phyloP scores from a whole-genome alignment of 1,284 basidiomycete species.

The Pholiota adiposa region DNA sequence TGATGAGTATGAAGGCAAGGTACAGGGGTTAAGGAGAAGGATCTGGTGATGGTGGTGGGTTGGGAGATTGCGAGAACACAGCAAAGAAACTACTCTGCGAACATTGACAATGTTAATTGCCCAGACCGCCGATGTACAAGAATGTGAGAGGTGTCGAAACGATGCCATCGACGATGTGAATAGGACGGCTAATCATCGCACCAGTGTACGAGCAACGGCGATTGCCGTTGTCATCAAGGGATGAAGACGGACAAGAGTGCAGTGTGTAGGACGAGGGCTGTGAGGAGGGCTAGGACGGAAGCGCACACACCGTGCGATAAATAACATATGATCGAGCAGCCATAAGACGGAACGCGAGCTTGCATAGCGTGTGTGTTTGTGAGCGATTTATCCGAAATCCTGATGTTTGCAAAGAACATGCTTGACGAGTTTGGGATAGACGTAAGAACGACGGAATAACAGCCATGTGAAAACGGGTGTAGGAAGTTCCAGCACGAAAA shows the following conservation, averaged over 20 bases:
- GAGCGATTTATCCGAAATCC: neutral
- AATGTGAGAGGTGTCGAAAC: neutral
- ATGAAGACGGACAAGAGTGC: neutral
- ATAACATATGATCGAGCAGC: neutral
- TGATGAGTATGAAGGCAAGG: constrained; percentile 5
- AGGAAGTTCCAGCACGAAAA: neutral
- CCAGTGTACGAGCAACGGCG: neutral
- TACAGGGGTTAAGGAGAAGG: neutral
- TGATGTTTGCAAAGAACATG: neutral
- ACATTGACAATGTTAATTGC: neutral
- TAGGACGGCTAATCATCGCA: neutral
- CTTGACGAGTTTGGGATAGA: neutral
- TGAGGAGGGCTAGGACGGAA: neutral
- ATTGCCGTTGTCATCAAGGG: neutral
- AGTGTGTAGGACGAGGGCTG: neutral
- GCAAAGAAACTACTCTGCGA: neutral
- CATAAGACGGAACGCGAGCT: neutral
- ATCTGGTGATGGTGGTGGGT: neutral
- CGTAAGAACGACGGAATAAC: neutral
- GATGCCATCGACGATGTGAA: neutral
- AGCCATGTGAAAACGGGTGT: neutral
- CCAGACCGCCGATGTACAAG: neutral
- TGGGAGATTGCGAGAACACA: too few relatives aligned
- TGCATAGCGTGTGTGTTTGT: constrained; percentile 1
- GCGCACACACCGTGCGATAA: neutral